These are phyloP conservation scores for Smallanthus sonchifolius DNA, from an alignment of 129 eudicot genomes.

Conservation along the genomic window DNA sequence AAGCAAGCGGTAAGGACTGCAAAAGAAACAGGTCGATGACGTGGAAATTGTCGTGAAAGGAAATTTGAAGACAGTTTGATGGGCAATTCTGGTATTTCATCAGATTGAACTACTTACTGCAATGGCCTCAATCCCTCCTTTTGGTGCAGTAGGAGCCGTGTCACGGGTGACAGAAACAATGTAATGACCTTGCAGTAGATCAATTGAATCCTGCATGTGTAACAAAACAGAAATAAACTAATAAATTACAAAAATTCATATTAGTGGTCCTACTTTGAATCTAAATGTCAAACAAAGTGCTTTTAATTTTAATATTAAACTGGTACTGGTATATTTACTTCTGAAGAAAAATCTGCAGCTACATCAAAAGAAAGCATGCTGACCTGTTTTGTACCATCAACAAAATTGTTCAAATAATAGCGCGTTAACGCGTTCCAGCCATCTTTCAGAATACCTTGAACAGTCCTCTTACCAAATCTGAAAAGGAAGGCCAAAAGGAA, in stretches of 20 bases:
- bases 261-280: background rate
- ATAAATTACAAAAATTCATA: background rate
- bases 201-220: conserved; percentile 73
- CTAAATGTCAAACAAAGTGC: no score
- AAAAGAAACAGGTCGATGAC: background rate
- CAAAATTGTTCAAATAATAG: conserved; percentile 85
- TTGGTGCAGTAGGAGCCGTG: conserved; percentile 45
- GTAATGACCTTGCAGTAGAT: conserved; percentile 83
- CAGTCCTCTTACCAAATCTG: conserved; percentile 79
- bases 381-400: conserved; percentile 96
- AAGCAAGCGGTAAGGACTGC: conserved; percentile 82
- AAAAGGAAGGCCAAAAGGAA: background rate
- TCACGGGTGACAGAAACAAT: conserved; percentile 70
- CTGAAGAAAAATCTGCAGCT: background rate
- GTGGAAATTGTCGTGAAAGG: no score
- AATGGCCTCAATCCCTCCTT: conserved; percentile 62
- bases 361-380: conserved; percentile 6
- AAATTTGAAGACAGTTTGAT: no score
- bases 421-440: conserved; percentile 73
- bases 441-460: conserved; percentile 68
- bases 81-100: no score
- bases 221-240: background rate
- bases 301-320: no score
- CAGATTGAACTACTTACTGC: conserved; percentile 57
- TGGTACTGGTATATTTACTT: no score